Evolutionary conservation across 2,329 filamentous ascomycete genomes (phyloP), one percentile per base, ranked within the genome.

Genomic region (Berkeleyomyces rouxiae): DNA sequence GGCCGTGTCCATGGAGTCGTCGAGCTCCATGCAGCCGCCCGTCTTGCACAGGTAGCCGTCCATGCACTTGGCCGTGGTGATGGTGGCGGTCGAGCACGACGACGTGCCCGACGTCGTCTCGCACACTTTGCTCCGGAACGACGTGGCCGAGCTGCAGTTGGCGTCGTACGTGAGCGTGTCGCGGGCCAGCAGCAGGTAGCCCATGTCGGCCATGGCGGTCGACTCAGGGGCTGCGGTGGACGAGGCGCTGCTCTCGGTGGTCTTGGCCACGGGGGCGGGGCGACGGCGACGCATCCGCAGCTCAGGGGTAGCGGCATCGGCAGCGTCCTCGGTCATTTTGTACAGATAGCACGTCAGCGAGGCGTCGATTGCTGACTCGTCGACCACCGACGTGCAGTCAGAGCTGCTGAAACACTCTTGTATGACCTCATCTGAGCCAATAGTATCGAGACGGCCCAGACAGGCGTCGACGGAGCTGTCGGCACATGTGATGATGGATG

Each of bases 21-120:
- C 65, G 53, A 70, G 70, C 66, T 69, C 66, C 73, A 78, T 74
- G 74, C 78, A 81, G 58, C 61, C 59, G 71, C 77, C 73, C 66
- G 73, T 72, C 65, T 68, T 70, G 76, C 80, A 82, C 67, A 76
- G 70, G 63, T 76, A 72, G 43, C 74, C 75, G 3, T 70, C 67
- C 7, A 70, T 71, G 72, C 80, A 82, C 16, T 72, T 70, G 39
- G 71, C 69, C 16, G 69, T 70, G 58, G 70, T 67, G 49, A 71
- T 67, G 7, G 68, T 65, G 55, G 74, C 75, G 23, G 70, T 66
- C 67, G 67, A 71, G 73, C 78, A 82, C 10, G 73, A 67, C 31
- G 71, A 69, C 46, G 71, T 73, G 65, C 71, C 70, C 4, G 69
- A 16, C 10, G 31, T 66, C 13, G 63, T 65, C 33, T 64, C 64